Conservation (phyloP, 2,329 filamentous ascomycete genomes). For the Neofusicoccum cordaticola region DNA sequence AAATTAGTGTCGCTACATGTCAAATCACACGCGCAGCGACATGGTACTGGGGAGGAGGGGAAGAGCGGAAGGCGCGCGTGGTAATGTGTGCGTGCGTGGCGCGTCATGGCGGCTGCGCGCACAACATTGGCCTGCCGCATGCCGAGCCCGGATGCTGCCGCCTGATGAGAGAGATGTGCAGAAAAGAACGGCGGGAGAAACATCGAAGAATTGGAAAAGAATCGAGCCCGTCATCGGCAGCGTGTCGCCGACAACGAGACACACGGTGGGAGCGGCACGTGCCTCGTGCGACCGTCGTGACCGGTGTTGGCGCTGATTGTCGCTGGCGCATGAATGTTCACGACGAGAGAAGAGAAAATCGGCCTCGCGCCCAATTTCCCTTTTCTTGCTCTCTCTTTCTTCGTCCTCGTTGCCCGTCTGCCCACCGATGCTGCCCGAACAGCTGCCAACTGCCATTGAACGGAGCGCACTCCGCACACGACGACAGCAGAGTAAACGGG, state of each 20-base stretch:
- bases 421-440: neutral
- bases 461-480: neutral
- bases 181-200: neutral
- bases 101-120: neutral
- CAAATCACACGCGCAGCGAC: neutral
- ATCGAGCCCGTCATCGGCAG: neutral
- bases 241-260: neutral
- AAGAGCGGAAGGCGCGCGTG: neutral
- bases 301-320: neutral
- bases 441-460: neutral
- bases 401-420: neutral
- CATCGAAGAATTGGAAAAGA: neutral
- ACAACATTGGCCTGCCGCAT: neutral
- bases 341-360: neutral
- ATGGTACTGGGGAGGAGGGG: conserved; percentile 1
- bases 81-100: neutral
- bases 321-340: neutral
- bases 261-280: neutral
- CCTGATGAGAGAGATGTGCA: neutral
- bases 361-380: neutral
- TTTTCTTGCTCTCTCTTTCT: neutral
- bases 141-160: conserved; percentile 2
- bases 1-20: neutral
- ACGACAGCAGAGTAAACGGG: neutral
- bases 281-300: neutral